Percentiles rank a stretch among this genome's conserved stretches.
phyloP scores from a whole-genome alignment of 108 stramenopile genomes.

The Nitzschia sp. region DNA sequence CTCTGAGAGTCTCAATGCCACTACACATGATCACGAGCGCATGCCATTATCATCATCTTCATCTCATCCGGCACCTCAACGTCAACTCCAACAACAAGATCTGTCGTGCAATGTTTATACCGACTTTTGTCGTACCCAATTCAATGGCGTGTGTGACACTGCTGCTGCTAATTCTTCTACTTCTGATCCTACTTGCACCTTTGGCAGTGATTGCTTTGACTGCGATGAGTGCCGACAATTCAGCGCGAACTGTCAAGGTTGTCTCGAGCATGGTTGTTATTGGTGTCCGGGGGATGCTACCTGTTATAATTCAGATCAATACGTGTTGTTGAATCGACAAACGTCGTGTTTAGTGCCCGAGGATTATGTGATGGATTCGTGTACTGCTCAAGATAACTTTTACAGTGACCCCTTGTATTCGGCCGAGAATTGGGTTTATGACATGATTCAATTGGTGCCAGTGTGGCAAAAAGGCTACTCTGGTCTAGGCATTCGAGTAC shows the following conservation, averaged over 20 bases:
- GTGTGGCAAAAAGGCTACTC: slow-evolving; percentile 21
- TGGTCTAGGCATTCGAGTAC: slow-evolving; percentile 25
- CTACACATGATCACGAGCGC: too few species aligned
- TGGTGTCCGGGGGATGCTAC: slow-evolving; percentile 34
- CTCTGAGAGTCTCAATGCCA: too few species aligned
- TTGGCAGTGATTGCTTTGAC: slow-evolving; percentile 12
- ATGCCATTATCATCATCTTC: neutral
- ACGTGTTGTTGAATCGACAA: neutral
- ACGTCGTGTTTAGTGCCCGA: neutral
- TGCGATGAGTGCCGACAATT: slow-evolving; percentile 2
- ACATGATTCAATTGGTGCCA: slow-evolving; percentile 13
- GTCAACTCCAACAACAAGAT: neutral
- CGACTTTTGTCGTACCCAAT: slow-evolving; percentile 2
- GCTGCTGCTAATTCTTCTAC: neutral
- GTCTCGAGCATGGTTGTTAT: slow-evolving; percentile 8
- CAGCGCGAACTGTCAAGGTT: slow-evolving; percentile 19
- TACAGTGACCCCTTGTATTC: slow-evolving; percentile 25
- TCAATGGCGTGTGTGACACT: slow-evolving; percentile 10
- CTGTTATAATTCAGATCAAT: slow-evolving; percentile 20
- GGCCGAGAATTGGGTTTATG: slow-evolving; percentile 15
- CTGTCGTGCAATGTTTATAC: neutral
- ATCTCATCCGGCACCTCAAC: neutral
- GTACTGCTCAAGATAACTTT: neutral
- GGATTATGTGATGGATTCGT: neutral
- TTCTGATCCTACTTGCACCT: neutral